Percentiles rank a stretch among this genome's conserved stretches.
These are phyloP conservation scores for Amphicarpaea edgeworthii DNA, from an alignment of 306 rosid species.

Conservation along the genomic window DNA sequence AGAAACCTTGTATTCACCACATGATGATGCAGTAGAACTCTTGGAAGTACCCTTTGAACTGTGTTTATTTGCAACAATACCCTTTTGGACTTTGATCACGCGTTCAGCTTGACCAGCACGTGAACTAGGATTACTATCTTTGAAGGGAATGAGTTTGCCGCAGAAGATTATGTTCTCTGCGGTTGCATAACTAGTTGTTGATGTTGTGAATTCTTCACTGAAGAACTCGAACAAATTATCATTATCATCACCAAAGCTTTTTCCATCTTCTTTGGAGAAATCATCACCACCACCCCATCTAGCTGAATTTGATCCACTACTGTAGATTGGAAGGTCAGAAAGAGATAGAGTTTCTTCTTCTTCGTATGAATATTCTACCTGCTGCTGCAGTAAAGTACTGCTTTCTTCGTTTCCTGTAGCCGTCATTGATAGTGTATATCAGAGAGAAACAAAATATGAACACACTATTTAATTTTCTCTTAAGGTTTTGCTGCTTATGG, in stretches of 20 bases:
- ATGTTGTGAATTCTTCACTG: constrained; percentile 63
- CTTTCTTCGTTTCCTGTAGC: constrained; percentile 44
- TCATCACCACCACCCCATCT: constrained; percentile 55
- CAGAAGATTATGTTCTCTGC: constrained; percentile 71
- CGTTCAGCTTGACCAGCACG: background rate
- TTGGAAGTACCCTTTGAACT: constrained; percentile 31
- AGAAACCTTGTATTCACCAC: constrained; percentile 56
- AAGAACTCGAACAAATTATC: constrained; percentile 76
- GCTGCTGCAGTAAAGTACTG: constrained; percentile 42
- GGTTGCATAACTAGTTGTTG: constrained; percentile 37
- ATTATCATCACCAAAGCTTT: constrained; percentile 46
- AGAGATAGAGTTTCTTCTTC: constrained; percentile 80
- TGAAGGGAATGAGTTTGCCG: constrained; percentile 77
- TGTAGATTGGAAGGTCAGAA: constrained; percentile 72
- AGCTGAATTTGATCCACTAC: constrained; percentile 50
- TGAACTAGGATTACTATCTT: constrained; percentile 29
- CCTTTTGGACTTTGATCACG: background rate
- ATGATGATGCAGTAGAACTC: constrained; percentile 22
- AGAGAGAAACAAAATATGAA: constrained; percentile 13
- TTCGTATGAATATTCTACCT: constrained; percentile 54
- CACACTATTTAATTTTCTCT: background rate
- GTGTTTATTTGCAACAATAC: background rate
- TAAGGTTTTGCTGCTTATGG: background rate
- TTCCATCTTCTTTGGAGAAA: constrained; percentile 51
- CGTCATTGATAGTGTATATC: constrained; percentile 44